Conservation (phyloP, 108 stramenopile genomes). For the Bacterosira constricta region DNA sequence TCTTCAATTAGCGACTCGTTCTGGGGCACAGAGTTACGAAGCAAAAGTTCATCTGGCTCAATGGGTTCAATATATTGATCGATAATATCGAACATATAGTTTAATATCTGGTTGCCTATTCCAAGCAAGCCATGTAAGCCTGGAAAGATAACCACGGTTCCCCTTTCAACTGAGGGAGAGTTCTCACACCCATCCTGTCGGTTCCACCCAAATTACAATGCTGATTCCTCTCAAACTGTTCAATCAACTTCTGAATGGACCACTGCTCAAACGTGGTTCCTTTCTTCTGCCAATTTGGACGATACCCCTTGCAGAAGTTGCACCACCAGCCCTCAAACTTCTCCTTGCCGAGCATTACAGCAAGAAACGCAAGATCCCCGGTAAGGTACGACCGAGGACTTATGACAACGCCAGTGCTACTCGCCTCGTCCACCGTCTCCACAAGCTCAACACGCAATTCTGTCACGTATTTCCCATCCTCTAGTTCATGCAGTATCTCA, state of each 20-base stretch:
- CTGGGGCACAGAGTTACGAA: too few species aligned
- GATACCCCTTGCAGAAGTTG: background rate
- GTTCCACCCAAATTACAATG: background rate
- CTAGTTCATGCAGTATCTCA: too few species aligned
- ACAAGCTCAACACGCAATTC: background rate
- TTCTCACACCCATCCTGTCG: background rate
- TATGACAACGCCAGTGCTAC: background rate
- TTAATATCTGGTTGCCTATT: background rate
- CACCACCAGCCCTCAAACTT: background rate
- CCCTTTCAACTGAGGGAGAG: background rate
- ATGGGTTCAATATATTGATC: background rate
- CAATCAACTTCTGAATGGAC: background rate
- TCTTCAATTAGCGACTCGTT: too few species aligned
- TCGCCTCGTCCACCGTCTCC: too few species aligned
- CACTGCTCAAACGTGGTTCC: background rate
- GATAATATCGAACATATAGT: background rate
- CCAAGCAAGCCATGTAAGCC: conserved; percentile 1
- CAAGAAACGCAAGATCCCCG: background rate
- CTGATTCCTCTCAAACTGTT: background rate
- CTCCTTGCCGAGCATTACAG: background rate
- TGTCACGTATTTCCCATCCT: background rate
- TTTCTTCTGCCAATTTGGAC: background rate
- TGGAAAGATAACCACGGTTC: background rate
- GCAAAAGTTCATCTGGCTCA: background rate
- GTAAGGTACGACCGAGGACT: background rate